Evolutionary conservation across 1,284 basidiomycete species (phyloP).

Genomic region (Rhodotorula glutinis): DNA sequence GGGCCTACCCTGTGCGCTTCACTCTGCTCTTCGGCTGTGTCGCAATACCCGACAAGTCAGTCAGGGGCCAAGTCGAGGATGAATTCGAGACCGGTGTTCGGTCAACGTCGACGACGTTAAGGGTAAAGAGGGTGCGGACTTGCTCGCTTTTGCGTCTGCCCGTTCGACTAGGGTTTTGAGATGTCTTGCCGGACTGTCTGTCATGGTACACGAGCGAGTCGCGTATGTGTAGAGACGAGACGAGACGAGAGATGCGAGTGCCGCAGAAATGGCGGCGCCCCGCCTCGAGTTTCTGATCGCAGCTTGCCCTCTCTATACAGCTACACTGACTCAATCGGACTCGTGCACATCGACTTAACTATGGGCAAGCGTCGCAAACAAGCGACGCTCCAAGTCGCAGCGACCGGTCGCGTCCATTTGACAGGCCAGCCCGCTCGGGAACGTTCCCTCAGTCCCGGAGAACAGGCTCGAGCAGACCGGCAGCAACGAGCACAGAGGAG

Average conservation of each 20-base stretch:
- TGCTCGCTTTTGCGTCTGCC: neutral
- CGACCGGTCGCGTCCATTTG: neutral
- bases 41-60: neutral
- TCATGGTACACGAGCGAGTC: neutral
- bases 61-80: neutral
- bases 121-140: neutral
- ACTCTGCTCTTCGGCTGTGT: constrained; percentile 64
- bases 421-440: neutral
- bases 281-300: neutral
- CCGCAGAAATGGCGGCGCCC: neutral
- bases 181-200: neutral
- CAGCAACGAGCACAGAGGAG: neutral
- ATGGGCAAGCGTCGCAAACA: neutral
- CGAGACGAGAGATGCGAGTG: neutral
- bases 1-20: constrained; percentile 71
- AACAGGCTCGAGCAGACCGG: neutral
- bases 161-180: neutral
- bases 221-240: neutral
- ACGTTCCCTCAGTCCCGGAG: neutral
- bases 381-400: neutral
- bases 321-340: neutral
- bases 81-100: neutral
- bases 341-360: too few relatives aligned
- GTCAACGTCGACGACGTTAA: neutral
- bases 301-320: neutral